Conservation (phyloP, 2,329 filamentous ascomycete species). For the Zasmidium cellare region DNA sequence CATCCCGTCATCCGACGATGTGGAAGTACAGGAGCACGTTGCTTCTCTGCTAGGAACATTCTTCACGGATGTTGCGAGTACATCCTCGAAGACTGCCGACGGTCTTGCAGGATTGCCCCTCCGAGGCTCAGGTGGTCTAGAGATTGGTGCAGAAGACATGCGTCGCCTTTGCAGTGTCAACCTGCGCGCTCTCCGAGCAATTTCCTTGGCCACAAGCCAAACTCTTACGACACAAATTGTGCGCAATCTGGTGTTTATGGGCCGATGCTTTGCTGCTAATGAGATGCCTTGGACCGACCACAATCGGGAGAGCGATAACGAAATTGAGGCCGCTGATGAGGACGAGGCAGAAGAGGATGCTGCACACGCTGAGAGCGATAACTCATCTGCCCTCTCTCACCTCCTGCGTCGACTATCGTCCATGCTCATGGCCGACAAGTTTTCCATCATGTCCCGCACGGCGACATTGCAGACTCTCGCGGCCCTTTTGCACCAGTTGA, state of each 20-base stretch:
- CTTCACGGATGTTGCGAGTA: conserved; percentile 74
- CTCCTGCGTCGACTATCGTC: conserved; percentile 76
- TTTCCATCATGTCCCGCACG: conserved; percentile 62
- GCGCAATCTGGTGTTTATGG: conserved; percentile 81
- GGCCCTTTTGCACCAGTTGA: conserved; percentile 64
- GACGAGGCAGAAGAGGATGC: conserved; percentile 47
- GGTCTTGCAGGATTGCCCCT: conserved; percentile 62
- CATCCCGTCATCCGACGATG: conserved; percentile 70
- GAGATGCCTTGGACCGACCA: conserved; percentile 48
- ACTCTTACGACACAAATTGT: conserved; percentile 75
- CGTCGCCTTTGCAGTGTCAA: conserved; percentile 57
- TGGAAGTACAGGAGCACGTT: conserved; percentile 74
- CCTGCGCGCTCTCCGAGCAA: conserved; percentile 61
- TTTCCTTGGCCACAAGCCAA: conserved; percentile 61
- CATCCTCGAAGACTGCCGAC: conserved; percentile 51
- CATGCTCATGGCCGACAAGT: conserved; percentile 64
- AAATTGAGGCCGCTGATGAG: conserved; percentile 42
- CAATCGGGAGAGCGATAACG: conserved; percentile 45
- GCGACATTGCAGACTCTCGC: conserved; percentile 74
- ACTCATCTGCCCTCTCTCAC: conserved; percentile 64
- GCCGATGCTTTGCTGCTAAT: conserved; percentile 63
- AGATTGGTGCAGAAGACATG: conserved; percentile 65
- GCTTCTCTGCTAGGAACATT: conserved; percentile 74
- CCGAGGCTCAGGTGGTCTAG: conserved; percentile 68
- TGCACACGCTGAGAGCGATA: conserved; percentile 37